Base-by-base conservation (phyloP, 2,329 filamentous ascomycete species). In the Chaetomiaceae sp. region DNA sequence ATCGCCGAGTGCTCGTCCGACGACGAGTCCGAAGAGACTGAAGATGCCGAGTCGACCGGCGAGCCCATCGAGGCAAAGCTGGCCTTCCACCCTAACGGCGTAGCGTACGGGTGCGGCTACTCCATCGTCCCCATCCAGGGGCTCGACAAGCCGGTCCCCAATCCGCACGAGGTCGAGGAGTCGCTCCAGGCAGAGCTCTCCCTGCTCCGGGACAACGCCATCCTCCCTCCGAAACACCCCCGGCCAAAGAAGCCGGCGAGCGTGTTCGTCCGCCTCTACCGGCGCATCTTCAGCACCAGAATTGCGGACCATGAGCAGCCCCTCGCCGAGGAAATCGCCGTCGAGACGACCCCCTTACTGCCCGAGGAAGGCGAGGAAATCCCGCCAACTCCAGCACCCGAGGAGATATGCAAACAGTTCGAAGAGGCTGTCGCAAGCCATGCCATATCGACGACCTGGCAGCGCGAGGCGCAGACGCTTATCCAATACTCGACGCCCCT, bases 401-500 rank as follows among this genome's bases (percentile, higher is more conserved):
- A 54, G 12, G 52, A 54, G 15, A 40, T 54, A 19, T 23, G 33
- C 22, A 47, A 49, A 20, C 46, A 33, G 17, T 54, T 54, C 39
- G 54, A 48, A 20, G 44, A 46, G 3, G 39, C 49, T 6, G 39
- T 49, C 8, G 50, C 54, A 43, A 27, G 37, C 17, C 45, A 56
- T 6, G 27, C 9, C 8, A 31, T 31, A 4, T 86, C 83, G 4
- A 14, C 89, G 5, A 44, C 42, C 9, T 46, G 85, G 85, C 78
- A 81, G 61, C 77, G 85, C 53, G 87, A 90, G 71, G 73, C 81
- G 9, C 84, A 84, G 64, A 82, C 84, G 2, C 69, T 90, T 31
- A 69, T 71, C 29, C 75, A 75, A 64, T 83, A 83, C 63, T 75
- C 81, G 1, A 68, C 71, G 20, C 78, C 81, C 0, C 67, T 84